Evolutionary conservation across 2,329 filamentous ascomycete species (phyloP).

Genomic region (Fusarium sp.): DNA sequence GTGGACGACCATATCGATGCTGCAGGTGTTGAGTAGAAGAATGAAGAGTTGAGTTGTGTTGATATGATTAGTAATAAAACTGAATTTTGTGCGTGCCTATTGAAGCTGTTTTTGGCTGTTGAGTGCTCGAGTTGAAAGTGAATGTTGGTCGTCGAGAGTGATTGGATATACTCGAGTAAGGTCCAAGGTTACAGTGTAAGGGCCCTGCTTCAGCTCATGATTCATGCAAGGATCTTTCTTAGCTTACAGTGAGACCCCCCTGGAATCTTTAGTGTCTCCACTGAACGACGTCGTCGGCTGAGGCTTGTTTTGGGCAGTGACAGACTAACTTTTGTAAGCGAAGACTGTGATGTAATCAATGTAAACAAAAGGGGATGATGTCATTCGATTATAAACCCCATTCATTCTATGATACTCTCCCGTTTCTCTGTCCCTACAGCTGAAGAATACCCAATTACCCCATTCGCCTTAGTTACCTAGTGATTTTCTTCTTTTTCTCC

Average conservation of each 20-base stretch:
- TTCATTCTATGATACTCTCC: not conserved
- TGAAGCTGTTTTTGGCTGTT: not conserved
- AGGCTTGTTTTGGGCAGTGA: constrained; percentile 17
- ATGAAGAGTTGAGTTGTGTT: not conserved
- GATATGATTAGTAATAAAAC: not conserved
- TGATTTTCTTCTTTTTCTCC: not conserved
- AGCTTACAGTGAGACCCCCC: not conserved
- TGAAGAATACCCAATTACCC: not conserved
- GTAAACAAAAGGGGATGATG: constrained; percentile 2
- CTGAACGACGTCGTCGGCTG: constrained; percentile 18
- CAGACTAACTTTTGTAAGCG: not conserved
- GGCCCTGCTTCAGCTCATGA: constrained; percentile 8
- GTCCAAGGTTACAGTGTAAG: not conserved
- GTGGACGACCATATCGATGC: not conserved
- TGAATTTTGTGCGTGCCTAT: not conserved
- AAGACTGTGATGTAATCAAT: constrained; percentile 26
- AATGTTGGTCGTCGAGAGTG: constrained; percentile 3
- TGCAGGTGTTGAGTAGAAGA: not conserved
- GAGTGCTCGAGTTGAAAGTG: not conserved
- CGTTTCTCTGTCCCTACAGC: not conserved
- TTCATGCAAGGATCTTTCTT: constrained; percentile 9
- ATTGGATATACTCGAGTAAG: constrained; percentile 11
- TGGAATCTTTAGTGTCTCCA: not conserved
- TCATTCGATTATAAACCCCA: not conserved
- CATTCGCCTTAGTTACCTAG: not conserved